A percentile compares a stretch with the other conserved stretches of the same genome.
Conservation (phyloP, 768 basidiomycete genomes). For the Phanerochaete sordida region DNA sequence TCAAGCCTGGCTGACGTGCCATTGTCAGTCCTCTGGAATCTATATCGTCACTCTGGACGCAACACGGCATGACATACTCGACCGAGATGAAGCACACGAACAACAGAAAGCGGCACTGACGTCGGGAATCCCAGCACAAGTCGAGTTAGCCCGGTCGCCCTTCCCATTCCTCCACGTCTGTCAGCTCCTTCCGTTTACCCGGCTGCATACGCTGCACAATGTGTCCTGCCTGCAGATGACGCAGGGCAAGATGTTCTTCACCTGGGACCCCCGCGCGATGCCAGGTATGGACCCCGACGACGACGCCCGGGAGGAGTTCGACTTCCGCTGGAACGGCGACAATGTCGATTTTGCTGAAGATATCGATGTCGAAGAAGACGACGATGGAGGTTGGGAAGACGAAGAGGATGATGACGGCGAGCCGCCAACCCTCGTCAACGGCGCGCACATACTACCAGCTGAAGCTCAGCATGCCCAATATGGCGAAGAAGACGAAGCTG, state of each 20-base stretch:
- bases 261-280: conserved; percentile 14
- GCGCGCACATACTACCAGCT: no score
- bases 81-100: conserved; percentile 1
- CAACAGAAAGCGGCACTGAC: conserved; percentile 4
- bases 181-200: conserved; percentile 10
- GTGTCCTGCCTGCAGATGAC: conserved; percentile 28
- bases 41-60: conserved; percentile 24
- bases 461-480: no score
- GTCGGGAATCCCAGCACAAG: conserved; percentile 4
- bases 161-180: conserved; percentile 17
- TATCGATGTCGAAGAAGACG: background rate
- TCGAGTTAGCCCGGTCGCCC: conserved; percentile 3
- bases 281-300: background rate
- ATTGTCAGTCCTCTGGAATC: conserved; percentile 21
- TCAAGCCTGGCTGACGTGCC: background rate
- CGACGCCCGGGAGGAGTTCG: background rate
- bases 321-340: background rate
- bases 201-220: conserved; percentile 7
- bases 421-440: background rate
- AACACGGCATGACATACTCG: conserved; percentile 14
- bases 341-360: background rate
- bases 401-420: background rate
- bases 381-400: background rate
- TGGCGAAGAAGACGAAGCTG: background rate
- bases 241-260: conserved; percentile 22